A percentile compares a stretch with the other conserved stretches of the same genome.
These are phyloP conservation scores for Zanthoxylum bungeanum DNA, from an alignment of 345 rosid species.

Conservation along the genomic window DNA sequence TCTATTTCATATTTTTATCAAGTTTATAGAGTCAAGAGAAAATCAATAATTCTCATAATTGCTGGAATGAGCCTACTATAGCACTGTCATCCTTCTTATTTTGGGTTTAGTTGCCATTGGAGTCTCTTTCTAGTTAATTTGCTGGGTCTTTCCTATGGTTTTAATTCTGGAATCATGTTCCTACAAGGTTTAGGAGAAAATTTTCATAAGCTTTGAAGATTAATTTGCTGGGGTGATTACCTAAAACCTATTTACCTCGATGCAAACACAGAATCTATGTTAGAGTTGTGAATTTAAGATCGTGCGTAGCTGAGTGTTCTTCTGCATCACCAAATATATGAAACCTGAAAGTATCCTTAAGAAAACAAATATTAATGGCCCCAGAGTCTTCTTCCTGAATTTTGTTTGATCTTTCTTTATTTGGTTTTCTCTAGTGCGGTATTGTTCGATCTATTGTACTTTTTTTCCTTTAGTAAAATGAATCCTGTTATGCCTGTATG, in stretches of 20 bases:
- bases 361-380: not conserved
- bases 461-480: too few relatives aligned
- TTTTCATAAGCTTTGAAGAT: not conserved
- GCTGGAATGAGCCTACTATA: too few relatives aligned
- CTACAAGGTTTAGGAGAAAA: not conserved
- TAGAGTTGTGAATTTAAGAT: not conserved
- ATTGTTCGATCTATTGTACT: too few relatives aligned
- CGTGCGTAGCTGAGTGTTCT: not conserved
- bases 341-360: not conserved
- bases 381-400: not conserved
- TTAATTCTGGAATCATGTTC: not conserved
- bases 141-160: not conserved
- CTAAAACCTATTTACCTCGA: not conserved
- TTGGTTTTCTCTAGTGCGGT: too few relatives aligned
- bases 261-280: not conserved
- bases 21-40: not conserved
- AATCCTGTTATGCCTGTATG: too few relatives aligned
- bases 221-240: not conserved
- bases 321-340: not conserved
- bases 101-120: not conserved
- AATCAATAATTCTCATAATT: not conserved
- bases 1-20: not conserved
- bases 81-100: not conserved
- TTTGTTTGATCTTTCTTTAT: too few relatives aligned
- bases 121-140: not conserved